phyloP scores from a whole-genome alignment of 306 rosid species.

The Begonia masoniana region DNA sequence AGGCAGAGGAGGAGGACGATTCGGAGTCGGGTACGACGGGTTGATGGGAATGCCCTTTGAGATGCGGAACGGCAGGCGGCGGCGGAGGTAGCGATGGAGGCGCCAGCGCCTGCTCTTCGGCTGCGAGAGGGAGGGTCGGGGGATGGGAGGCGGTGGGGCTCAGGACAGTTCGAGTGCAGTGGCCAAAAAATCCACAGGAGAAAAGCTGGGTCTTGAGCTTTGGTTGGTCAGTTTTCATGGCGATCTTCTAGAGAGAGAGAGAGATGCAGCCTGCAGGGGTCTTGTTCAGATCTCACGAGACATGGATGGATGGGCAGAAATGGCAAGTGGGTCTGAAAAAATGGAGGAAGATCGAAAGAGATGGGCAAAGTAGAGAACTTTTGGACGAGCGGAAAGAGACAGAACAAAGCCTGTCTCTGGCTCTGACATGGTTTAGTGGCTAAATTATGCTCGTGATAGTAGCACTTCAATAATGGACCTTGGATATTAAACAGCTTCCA shows the following conservation, averaged over 20 bases:
- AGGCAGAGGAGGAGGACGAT: constrained; percentile 60
- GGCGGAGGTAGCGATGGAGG: constrained; percentile 13
- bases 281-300: too few relatives aligned
- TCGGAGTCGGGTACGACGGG: constrained; percentile 30
- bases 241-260: neutral
- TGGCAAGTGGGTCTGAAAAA: too few relatives aligned
- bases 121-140: constrained; percentile 29
- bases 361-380: too few relatives aligned
- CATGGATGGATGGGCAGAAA: too few relatives aligned
- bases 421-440: too few relatives aligned
- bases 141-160: constrained; percentile 64
- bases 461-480: too few relatives aligned
- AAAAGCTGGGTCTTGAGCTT: constrained; percentile 86
- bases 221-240: constrained; percentile 70
- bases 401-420: too few relatives aligned
- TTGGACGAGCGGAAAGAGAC: too few relatives aligned
- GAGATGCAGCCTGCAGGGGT: neutral
- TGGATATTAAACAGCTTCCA: too few relatives aligned
- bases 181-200: constrained; percentile 90
- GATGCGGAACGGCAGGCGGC: neutral
- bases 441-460: too few relatives aligned
- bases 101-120: constrained; percentile 14
- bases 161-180: constrained; percentile 66
- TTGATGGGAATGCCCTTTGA: constrained; percentile 9
- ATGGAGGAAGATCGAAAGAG: too few relatives aligned